These are phyloP conservation scores for Papilionanthe hybrid DNA, from an alignment of 116 monocot genomes.

Conservation along the genomic window DNA sequence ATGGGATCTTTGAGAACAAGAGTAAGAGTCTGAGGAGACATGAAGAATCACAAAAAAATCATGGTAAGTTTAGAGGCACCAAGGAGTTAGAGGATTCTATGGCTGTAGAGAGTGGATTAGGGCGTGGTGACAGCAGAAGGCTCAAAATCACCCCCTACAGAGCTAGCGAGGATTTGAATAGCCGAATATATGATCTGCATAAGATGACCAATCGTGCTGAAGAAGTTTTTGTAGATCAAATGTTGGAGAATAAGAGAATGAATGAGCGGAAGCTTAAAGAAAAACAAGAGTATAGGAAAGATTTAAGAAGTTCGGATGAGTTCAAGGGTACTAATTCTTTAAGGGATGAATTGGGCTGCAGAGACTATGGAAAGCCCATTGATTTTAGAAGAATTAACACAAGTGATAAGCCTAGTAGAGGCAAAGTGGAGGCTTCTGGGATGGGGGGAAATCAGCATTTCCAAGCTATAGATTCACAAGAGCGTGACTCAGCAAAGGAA, in stretches of 20 bases:
- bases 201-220: background rate
- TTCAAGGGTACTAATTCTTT: background rate
- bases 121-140: background rate
- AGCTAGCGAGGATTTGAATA: background rate
- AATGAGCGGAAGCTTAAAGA: background rate
- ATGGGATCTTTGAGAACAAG: slow-evolving; percentile 2
- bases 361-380: slow-evolving; percentile 3
- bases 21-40: background rate
- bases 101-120: background rate
- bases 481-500: slow-evolving; percentile 3
- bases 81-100: background rate
- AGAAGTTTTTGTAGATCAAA: slow-evolving; percentile 6
- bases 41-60: background rate
- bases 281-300: slow-evolving; percentile 5
- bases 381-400: background rate
- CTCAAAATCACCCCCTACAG: background rate
- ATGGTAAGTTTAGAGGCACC: background rate
- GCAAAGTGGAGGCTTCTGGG: background rate
- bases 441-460: slow-evolving; percentile 6
- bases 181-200: background rate
- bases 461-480: background rate
- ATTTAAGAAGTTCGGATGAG: background rate
- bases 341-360: background rate
- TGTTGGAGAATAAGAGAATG: slow-evolving; percentile 4
- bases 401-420: background rate